Evolutionary conservation across 148 eudicot genomes (phyloP).

Genomic region (Cornus kousa): DNA sequence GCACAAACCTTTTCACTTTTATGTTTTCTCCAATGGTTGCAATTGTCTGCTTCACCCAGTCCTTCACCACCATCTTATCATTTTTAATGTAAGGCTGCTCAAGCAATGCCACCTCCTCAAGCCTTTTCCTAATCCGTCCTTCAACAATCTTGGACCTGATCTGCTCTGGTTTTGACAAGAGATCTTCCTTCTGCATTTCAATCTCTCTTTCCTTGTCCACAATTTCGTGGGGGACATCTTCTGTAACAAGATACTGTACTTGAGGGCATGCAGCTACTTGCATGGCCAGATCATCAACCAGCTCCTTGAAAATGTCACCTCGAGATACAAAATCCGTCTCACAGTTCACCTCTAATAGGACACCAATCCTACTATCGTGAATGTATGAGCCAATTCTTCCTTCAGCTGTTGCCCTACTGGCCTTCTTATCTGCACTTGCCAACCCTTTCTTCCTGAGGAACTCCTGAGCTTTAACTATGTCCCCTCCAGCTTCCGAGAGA

Average conservation of each 20-base stretch:
- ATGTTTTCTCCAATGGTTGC: constrained; percentile 92
- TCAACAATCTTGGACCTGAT: constrained; percentile 84
- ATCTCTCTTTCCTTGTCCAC: constrained; percentile 77
- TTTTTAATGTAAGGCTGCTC: constrained; percentile 94
- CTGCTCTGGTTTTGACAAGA: constrained; percentile 84
- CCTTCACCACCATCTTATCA: constrained; percentile 83
- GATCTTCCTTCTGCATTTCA: constrained; percentile 96
- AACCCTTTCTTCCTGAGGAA: constrained; percentile 93
- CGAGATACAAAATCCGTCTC: constrained; percentile 96
- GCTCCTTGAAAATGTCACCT: constrained; percentile 83
- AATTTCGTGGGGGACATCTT: constrained; percentile 76
- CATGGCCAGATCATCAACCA: constrained; percentile 95
- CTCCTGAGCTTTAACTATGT: constrained; percentile 75
- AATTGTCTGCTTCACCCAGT: constrained; percentile 90
- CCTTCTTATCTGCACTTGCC: constrained; percentile 92
- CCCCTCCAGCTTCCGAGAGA: constrained; percentile 79
- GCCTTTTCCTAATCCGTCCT: constrained; percentile 86
- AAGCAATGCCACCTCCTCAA: constrained; percentile 85
- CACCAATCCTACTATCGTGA: constrained; percentile 87
- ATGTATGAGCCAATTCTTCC: constrained; percentile 94
- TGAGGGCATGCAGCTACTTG: constrained; percentile 99
- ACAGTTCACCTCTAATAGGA: constrained; percentile 87
- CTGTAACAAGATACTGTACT: constrained; percentile 63
- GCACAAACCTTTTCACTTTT: constrained; percentile 76
- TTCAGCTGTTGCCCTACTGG: constrained; percentile 86